A percentile compares a stretch with the other conserved stretches of the same genome.
These are phyloP conservation scores for Cyclotella choctawhatcheeana DNA, from an alignment of 108 stramenopile species.

Conservation along the genomic window DNA sequence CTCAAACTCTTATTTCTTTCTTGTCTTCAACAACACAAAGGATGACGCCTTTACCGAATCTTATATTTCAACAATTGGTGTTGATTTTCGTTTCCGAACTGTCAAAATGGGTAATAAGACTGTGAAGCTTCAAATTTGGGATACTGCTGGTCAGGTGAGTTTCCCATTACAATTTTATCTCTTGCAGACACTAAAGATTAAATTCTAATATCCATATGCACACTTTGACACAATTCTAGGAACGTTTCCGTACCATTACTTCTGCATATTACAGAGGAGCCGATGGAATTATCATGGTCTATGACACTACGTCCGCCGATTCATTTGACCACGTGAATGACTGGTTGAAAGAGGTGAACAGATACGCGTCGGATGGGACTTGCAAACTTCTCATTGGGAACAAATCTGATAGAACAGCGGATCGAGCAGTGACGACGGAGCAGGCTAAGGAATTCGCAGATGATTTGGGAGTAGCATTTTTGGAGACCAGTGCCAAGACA, in stretches of 20 bases:
- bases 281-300: slow-evolving; percentile 97
- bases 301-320: slow-evolving; percentile 94
- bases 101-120: slow-evolving; percentile 95
- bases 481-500: slow-evolving; percentile 96
- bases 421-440: slow-evolving; percentile 89
- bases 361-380: slow-evolving; percentile 96
- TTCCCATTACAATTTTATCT: slow-evolving; percentile 6
- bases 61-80: slow-evolving; percentile 99
- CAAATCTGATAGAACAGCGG: slow-evolving; percentile 91
- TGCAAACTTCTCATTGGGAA: slow-evolving; percentile 97
- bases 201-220: background rate
- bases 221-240: slow-evolving; percentile 50
- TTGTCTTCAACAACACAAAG: no score
- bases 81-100: slow-evolving; percentile 98
- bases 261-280: slow-evolving; percentile 97
- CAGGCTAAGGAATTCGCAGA: slow-evolving; percentile 95
- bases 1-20: no score
- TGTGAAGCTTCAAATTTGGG: slow-evolving; percentile 91
- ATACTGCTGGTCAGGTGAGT: slow-evolving; percentile 81
- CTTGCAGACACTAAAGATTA: background rate
- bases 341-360: slow-evolving; percentile 98
- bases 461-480: slow-evolving; percentile 96
- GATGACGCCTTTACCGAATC: slow-evolving; percentile 99
- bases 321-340: slow-evolving; percentile 98
- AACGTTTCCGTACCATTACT: slow-evolving; percentile 98